Evolutionary conservation across 148 eudicot genomes (phyloP), one percentile per base, ranked within the genome.

Genomic region (Selenicereus undatus): DNA sequence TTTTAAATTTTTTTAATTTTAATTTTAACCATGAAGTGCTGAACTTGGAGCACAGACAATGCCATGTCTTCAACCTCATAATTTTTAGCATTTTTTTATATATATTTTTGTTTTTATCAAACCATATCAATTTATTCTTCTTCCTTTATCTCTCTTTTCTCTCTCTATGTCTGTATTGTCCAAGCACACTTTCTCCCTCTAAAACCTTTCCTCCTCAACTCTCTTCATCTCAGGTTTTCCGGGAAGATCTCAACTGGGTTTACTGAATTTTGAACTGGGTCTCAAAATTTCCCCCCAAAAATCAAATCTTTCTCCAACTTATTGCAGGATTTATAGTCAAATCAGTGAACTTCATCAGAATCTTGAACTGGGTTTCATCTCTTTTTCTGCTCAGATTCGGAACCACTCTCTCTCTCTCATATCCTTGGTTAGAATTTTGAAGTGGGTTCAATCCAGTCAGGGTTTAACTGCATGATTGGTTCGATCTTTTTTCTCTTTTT

Each of bases 1-100:
- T 68, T 30, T 35, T 11, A 30, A 32, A 32, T 32, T 4, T 73
- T 22, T 80, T 71, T 32, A 5, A 30, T 70, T 50, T 64, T 17
- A 21, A 76, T 58, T 82, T 82, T 68, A 22, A 77, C 73, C 51
- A 39, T 62, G 81, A 78, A 50, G 58, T 79, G 75, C 56, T 81
- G 78, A 75, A 74, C 73, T 84, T 74, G 78, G 70, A 81, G 54
- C 77, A 51, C 64, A 81, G 75, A 36, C 56, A 79, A 82, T 76
- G 76, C 85, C 80, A 77, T 84, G 78, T 77, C 83, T 80, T 83
- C 83, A 83, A 80, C 77, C 76, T 77, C 78, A 76, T 78, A 83
- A 79, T 83, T 83, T 79, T 66, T 66, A 30, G 2, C 32, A 30
- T 24, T 42, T 42, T 51, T 50, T 35, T 50, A 64, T 8, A 32